Evolutionary conservation across 495 filamentous ascomycete genomes (phyloP).

Genomic region (Penicillium manginii): DNA sequence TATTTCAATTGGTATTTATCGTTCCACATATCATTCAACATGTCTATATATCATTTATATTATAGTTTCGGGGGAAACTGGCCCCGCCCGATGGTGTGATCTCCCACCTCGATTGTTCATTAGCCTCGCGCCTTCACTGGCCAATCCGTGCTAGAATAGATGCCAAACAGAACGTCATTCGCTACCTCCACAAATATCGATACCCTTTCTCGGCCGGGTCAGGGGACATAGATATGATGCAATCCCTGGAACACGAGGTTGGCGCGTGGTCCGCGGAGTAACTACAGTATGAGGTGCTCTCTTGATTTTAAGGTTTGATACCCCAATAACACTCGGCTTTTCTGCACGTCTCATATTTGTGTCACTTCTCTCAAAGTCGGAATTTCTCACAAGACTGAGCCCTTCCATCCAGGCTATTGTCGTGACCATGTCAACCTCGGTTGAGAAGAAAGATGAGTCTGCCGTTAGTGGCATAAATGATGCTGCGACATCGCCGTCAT

Average conservation of each 20-base stretch:
- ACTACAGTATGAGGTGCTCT: not conserved
- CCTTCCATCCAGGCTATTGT: not conserved
- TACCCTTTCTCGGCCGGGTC: constrained; percentile 1
- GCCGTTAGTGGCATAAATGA: constrained; percentile 1
- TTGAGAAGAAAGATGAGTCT: constrained; percentile 10
- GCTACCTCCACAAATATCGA: not conserved
- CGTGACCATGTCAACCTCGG: constrained; percentile 13
- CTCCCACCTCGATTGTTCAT: not conserved
- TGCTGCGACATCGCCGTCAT: constrained; percentile 13
- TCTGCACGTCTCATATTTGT: not conserved
- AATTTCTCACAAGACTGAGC: not conserved
- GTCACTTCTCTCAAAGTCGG: not conserved
- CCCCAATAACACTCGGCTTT: not conserved
- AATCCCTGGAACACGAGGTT: constrained; percentile 3
- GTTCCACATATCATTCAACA: no score
- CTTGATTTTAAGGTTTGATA: not conserved
- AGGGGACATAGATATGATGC: not conserved
- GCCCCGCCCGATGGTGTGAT: constrained; percentile 7
- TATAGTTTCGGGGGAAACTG: not conserved
- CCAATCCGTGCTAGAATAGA: not conserved
- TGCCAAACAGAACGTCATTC: not conserved
- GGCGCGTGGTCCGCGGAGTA: not conserved
- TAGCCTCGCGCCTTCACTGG: not conserved
- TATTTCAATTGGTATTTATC: no score
- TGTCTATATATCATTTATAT: not conserved